phyloP scores from a whole-genome alignment of 768 basidiomycete genomes.

The Lyophyllum semitale region DNA sequence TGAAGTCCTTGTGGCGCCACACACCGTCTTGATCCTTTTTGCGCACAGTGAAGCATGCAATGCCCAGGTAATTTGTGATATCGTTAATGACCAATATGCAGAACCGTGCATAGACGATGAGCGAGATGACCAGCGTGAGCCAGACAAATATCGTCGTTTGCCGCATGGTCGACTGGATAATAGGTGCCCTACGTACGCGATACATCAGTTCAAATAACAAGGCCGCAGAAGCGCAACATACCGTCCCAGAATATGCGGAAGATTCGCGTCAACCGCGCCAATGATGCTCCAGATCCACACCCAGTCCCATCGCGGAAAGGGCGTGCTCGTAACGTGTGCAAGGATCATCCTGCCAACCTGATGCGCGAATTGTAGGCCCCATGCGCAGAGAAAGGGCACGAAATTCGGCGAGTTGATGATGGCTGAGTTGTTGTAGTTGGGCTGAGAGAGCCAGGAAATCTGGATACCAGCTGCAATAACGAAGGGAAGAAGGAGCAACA shows the following conservation, averaged over 20 bases:
- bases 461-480: constrained; percentile 69
- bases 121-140: constrained; percentile 44
- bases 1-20: constrained; percentile 43
- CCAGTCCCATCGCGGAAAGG: constrained; percentile 86
- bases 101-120: constrained; percentile 75
- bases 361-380: constrained; percentile 91
- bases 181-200: constrained; percentile 46
- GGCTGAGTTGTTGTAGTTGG: constrained; percentile 57
- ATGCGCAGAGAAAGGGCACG: constrained; percentile 86
- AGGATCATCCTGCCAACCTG: constrained; percentile 93
- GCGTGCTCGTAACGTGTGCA: constrained; percentile 82
- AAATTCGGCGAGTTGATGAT: constrained; percentile 79
- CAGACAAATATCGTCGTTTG: constrained; percentile 70
- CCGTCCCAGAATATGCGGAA: constrained; percentile 67
- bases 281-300: constrained; percentile 83
- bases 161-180: constrained; percentile 70
- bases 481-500: constrained; percentile 82
- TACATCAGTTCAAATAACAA: background rate
- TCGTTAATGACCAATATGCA: constrained; percentile 81
- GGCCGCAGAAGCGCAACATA: constrained; percentile 35
- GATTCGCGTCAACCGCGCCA: constrained; percentile 82
- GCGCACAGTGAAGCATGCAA: constrained; percentile 91
- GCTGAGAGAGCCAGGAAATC: constrained; percentile 78
- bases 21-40: constrained; percentile 75
- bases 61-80: constrained; percentile 90